These are phyloP conservation scores for Alternaria postmessia DNA, from an alignment of 2,329 filamentous ascomycete species.

Conservation along the genomic window DNA sequence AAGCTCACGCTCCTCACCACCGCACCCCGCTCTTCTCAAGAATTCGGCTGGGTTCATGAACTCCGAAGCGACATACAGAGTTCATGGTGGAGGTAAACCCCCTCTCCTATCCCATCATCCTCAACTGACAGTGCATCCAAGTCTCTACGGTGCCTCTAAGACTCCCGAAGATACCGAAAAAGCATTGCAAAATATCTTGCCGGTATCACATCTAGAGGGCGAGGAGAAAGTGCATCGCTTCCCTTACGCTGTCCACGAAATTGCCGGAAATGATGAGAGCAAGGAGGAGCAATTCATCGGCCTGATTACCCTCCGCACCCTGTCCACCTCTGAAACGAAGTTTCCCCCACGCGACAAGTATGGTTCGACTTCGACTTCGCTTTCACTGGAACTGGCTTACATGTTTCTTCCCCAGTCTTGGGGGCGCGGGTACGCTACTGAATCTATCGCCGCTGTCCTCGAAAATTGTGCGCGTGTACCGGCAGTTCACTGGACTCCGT, in stretches of 20 bases:
- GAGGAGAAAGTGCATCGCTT: not conserved
- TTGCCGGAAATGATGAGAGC: not conserved
- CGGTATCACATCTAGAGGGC: not conserved
- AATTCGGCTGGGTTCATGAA: not conserved
- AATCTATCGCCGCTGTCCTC: not conserved
- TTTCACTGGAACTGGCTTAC: not conserved
- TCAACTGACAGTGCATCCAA: not conserved
- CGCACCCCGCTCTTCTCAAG: not conserved
- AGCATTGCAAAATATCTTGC: not conserved
- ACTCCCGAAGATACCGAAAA: not conserved
- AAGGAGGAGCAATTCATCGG: not conserved
- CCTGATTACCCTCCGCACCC: not conserved
- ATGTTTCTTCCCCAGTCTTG: not conserved
- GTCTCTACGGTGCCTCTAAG: not conserved
- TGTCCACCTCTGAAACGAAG: not conserved
- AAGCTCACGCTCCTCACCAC: not conserved
- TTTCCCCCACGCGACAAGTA: not conserved
- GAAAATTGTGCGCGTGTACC: not conserved
- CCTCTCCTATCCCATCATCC: not conserved
- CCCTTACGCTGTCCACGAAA: not conserved
- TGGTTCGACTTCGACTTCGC: not conserved
- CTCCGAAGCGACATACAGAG: not conserved
- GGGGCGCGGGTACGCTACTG: not conserved
- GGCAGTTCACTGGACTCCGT: not conserved
- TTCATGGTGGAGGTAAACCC: not conserved